Evolutionary conservation across 2,329 filamentous ascomycete genomes (phyloP), one percentile per base, ranked within the genome.

Genomic region (Paraphaeosphaeria minitans): DNA sequence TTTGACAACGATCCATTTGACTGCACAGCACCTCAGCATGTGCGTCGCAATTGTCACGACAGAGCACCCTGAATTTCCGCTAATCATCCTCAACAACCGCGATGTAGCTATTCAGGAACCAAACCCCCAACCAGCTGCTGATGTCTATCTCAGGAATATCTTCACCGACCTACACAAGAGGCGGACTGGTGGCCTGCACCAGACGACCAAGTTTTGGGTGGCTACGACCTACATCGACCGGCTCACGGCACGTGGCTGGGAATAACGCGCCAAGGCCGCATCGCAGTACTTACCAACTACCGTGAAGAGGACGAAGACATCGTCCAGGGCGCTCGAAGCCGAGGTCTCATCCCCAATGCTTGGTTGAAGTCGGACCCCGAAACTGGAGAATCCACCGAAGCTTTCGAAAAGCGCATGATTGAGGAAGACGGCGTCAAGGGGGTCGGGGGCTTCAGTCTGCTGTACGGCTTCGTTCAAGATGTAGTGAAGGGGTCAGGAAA

Each of bases 181-280:
- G 85, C 84, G 58, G 75, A 79, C 65, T 89, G 85, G 84, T 89
- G 87, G 87, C 80, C 83, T 43, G 66, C 77, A 13, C 84, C 85
- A 3, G 73, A 85, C 65, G 66, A 74, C 16, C 78, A 87, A 61
- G 81, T 89, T 55, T 78, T 89, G 7, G 86, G 84, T 31, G 86
- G 85, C 22, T 84, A 85, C 46, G 87, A 89, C 69, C 79, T 88
- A 12, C 83, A 87, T 49, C 83, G 86, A 27, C 71, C 81, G 14
- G 82, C 80, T 41, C 84, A 85, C 55, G 87, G 87, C 22, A 89
- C 87, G 59, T 89, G 87, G 87, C 82, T 89, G 49, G 87, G 85
- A 21, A 79, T 89, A 57, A 88, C 85, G 9, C 81, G 78, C 33
- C 80, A 86, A 62, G 87, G 87, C 29, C 84, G 85, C 57, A 70